Evolutionary conservation across 2,329 filamentous ascomycete genomes (phyloP).

Genomic region (Magnaporthales sp.): DNA sequence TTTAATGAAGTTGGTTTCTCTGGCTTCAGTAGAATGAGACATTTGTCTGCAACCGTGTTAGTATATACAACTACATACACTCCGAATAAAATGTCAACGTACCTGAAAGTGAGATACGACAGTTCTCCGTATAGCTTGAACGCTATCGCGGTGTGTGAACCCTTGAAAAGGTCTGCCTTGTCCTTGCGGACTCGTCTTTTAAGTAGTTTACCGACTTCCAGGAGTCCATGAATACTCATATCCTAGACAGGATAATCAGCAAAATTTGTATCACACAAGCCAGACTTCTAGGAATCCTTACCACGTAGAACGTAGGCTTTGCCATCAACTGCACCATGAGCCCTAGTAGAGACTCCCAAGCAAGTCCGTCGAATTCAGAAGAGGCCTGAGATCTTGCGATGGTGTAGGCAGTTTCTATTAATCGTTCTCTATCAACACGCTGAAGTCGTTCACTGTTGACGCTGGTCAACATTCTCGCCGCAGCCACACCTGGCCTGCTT

Average conservation of each 20-base stretch:
- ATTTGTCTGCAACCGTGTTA: constrained; percentile 28
- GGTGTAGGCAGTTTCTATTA: not conserved
- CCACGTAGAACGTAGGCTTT: constrained; percentile 41
- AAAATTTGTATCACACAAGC: too few species aligned
- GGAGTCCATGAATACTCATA: constrained; percentile 23
- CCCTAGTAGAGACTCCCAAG: constrained; percentile 28
- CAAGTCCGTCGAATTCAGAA: not conserved
- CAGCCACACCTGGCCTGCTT: not conserved
- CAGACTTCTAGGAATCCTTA: constrained; percentile 8
- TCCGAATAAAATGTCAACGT: constrained; percentile 2
- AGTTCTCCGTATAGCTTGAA: constrained; percentile 11
- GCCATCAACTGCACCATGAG: constrained; percentile 40
- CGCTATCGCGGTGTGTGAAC: not conserved
- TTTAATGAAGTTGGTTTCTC: not conserved
- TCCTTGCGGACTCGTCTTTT: not conserved
- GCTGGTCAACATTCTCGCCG: not conserved
- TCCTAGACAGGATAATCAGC: constrained; percentile 13
- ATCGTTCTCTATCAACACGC: not conserved
- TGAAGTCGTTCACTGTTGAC: not conserved
- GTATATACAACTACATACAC: not conserved
- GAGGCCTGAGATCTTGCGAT: not conserved
- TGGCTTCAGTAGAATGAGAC: constrained; percentile 9
- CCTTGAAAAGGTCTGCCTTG: not conserved
- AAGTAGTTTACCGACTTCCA: not conserved
- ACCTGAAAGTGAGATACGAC: constrained; percentile 13